Percentiles rank a stretch among this genome's conserved stretches.
Conservation (phyloP, 2,329 filamentous ascomycete genomes). For the Cladorrhinum sp. region DNA sequence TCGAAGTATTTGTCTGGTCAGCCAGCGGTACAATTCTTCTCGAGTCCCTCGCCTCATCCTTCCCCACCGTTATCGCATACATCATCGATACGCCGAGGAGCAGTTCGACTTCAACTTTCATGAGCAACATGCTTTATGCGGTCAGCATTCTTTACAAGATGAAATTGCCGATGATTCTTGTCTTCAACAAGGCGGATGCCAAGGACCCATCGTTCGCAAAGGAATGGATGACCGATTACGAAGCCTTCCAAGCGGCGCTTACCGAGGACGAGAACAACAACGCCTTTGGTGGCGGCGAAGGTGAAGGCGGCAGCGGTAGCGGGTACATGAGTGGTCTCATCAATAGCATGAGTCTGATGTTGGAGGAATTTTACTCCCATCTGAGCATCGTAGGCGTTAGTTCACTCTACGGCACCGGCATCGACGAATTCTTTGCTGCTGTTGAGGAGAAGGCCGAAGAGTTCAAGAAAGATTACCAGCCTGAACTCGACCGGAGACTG, state of each 20-base stretch:
- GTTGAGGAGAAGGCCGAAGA: slow-evolving; percentile 84
- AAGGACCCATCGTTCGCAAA: slow-evolving; percentile 88
- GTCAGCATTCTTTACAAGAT: slow-evolving; percentile 99
- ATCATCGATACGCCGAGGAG: slow-evolving; percentile 96
- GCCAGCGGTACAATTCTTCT: slow-evolving; percentile 92
- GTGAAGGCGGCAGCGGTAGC: slow-evolving; percentile 63
- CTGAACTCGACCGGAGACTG: slow-evolving; percentile 78
- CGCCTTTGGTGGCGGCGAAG: slow-evolving; percentile 70
- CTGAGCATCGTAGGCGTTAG: slow-evolving; percentile 91
- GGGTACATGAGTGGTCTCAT: slow-evolving; percentile 95
- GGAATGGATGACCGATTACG: slow-evolving; percentile 99
- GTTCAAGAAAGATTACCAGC: slow-evolving; percentile 86
- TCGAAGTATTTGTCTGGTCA: slow-evolving; percentile 98
- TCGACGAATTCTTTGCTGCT: slow-evolving; percentile 90
- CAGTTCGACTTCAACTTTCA: slow-evolving; percentile 91
- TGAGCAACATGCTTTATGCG: slow-evolving; percentile 99
- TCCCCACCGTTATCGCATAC: slow-evolving; percentile 96
- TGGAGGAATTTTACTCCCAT: slow-evolving; percentile 97
- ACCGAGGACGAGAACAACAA: slow-evolving; percentile 75
- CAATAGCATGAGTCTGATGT: slow-evolving; percentile 96
- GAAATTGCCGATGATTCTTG: slow-evolving; percentile 95
- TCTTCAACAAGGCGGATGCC: slow-evolving; percentile 99
- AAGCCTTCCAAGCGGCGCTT: slow-evolving; percentile 86
- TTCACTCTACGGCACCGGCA: slow-evolving; percentile 84
- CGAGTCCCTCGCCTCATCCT: slow-evolving; percentile 86